Conservation (phyloP, 306 rosid species). For the Prunus mongolica region DNA sequence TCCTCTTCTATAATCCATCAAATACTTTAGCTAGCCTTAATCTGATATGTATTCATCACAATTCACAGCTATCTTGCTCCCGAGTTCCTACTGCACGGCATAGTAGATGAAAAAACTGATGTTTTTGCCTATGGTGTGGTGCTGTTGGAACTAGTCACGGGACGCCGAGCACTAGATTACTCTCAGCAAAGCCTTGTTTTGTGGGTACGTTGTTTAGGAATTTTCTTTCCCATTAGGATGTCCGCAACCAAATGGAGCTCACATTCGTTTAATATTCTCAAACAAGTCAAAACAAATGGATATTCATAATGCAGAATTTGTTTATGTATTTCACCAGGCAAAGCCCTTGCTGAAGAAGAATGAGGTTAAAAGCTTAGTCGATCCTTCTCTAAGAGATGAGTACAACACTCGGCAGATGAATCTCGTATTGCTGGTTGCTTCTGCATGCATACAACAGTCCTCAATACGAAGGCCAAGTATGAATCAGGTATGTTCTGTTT, state of each 20-base stretch:
- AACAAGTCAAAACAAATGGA: background rate
- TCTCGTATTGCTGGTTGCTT: conserved; percentile 70
- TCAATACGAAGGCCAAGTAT: conserved; percentile 82
- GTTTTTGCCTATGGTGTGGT: conserved; percentile 90
- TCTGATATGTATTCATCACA: background rate
- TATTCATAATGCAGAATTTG: background rate
- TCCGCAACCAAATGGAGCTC: background rate
- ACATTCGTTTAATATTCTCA: background rate
- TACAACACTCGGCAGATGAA: conserved; percentile 52
- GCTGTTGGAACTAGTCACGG: conserved; percentile 79
- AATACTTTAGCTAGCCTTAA: background rate
- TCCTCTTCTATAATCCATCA: conserved; percentile 4
- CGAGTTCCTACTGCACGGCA: conserved; percentile 84
- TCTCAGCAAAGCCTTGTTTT: conserved; percentile 94
- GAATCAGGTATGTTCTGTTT: conserved; percentile 53
- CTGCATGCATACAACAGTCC: conserved; percentile 76
- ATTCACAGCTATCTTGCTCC: conserved; percentile 84
- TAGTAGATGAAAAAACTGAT: conserved; percentile 95
- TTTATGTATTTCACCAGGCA: conserved; percentile 41
- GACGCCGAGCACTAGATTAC: conserved; percentile 91
- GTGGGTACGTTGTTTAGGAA: conserved; percentile 51
- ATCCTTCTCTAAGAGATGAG: conserved; percentile 54
- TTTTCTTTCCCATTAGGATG: background rate
- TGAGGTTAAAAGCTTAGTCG: conserved; percentile 49
- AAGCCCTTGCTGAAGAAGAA: conserved; percentile 80